Evolutionary conservation across 306 rosid species (phyloP).

Genomic region (Quercus rubra): DNA sequence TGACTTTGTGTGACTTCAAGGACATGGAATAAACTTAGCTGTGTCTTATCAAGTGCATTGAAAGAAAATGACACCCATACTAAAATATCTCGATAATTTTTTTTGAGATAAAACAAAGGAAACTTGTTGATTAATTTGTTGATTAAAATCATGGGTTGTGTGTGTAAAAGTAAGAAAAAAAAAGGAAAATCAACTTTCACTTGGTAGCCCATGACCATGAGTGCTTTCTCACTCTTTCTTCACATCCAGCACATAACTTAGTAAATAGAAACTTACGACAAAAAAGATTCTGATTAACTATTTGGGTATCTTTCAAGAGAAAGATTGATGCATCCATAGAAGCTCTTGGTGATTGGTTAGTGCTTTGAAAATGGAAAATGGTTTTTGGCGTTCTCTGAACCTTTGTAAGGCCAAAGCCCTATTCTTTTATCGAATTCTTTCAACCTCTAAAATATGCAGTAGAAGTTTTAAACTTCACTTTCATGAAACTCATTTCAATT

Average conservation of each 20-base stretch:
- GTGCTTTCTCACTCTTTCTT: background rate
- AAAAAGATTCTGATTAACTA: background rate
- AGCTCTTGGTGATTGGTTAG: slow-evolving; percentile 20
- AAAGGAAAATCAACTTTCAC: background rate
- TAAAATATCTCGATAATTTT: slow-evolving; percentile 37
- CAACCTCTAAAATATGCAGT: background rate
- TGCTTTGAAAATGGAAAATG: slow-evolving; percentile 29
- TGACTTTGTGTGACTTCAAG: slow-evolving; percentile 42
- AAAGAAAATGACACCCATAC: slow-evolving; percentile 62
- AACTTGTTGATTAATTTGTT: background rate
- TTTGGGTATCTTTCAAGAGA: slow-evolving; percentile 26
- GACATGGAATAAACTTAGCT: slow-evolving; percentile 57
- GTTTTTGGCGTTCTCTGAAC: slow-evolving; percentile 6
- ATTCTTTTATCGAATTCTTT: background rate
- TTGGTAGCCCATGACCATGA: background rate
- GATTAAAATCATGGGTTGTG: background rate
- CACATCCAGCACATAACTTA: too few relatives aligned
- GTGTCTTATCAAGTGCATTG: slow-evolving; percentile 44
- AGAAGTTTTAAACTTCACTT: background rate
- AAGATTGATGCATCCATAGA: slow-evolving; percentile 19
- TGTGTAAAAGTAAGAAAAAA: background rate
- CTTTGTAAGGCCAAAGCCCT: background rate
- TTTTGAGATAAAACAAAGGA: slow-evolving; percentile 23
- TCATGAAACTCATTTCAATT: background rate
- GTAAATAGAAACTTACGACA: background rate